A percentile compares a stretch with the other conserved stretches of the same genome.
These are phyloP conservation scores for Mariannaea sp. DNA, from an alignment of 2,329 filamentous ascomycete genomes.

Conservation along the genomic window DNA sequence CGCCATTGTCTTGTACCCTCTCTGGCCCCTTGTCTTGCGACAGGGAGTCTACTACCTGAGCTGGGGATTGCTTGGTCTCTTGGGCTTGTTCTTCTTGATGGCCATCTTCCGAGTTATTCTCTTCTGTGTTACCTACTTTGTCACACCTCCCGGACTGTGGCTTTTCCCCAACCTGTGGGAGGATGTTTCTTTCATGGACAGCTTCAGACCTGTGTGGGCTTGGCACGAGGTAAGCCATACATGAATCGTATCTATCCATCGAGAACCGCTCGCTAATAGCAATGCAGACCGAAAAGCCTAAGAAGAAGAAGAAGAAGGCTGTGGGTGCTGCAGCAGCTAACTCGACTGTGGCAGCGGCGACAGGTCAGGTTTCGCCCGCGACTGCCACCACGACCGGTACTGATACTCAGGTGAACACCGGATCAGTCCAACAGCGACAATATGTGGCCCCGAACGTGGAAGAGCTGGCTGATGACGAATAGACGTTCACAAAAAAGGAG, in stretches of 20 bases:
- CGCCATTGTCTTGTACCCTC: slow-evolving; percentile 87
- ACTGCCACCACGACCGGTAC: slow-evolving; percentile 62
- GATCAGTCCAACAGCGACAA: slow-evolving; percentile 45
- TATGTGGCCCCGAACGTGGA: slow-evolving; percentile 60
- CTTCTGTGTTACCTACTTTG: slow-evolving; percentile 91
- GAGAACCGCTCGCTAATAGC: slow-evolving; percentile 26
- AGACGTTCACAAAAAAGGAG: slow-evolving; percentile 25
- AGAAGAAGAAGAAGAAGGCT: slow-evolving; percentile 66
- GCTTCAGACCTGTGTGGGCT: slow-evolving; percentile 93
- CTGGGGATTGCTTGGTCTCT: slow-evolving; percentile 87
- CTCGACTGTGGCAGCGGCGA: slow-evolving; percentile 55
- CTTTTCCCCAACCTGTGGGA: slow-evolving; percentile 98
- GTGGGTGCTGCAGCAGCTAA: slow-evolving; percentile 45
- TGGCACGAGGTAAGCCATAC: slow-evolving; percentile 84
- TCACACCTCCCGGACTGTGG: slow-evolving; percentile 87
- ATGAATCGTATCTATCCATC: not conserved
- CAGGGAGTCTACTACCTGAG: slow-evolving; percentile 97
- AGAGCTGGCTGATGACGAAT: slow-evolving; percentile 58
- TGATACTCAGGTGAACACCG: slow-evolving; percentile 57
- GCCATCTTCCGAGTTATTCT: slow-evolving; percentile 94
- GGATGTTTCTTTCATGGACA: slow-evolving; percentile 97
- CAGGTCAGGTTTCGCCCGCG: slow-evolving; percentile 58
- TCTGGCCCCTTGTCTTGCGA: slow-evolving; percentile 91
- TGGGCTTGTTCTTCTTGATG: slow-evolving; percentile 96
- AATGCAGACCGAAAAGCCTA: slow-evolving; percentile 43